Conservation (phyloP, 108 stramenopile genomes). For the Nitzschia sp. region DNA sequence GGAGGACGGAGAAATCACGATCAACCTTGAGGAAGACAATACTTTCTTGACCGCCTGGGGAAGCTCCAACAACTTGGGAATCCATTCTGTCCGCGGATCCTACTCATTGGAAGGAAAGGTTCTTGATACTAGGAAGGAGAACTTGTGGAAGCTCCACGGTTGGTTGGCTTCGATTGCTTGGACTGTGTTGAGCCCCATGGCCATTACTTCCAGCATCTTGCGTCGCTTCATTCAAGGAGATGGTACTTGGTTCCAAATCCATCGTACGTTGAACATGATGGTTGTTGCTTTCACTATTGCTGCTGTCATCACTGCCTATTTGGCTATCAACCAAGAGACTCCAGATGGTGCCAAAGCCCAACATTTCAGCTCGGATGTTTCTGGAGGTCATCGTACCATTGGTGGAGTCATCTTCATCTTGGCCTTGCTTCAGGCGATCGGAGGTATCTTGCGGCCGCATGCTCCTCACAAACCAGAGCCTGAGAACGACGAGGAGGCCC, state of each 20-base stretch:
- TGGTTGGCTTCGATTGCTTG: slow-evolving; percentile 56
- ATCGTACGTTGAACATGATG: slow-evolving; percentile 29
- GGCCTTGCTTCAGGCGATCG: slow-evolving; percentile 29
- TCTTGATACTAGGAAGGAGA: slow-evolving; percentile 19
- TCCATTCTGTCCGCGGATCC: slow-evolving; percentile 32
- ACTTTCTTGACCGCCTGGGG: slow-evolving; percentile 48
- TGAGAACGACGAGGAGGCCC: slow-evolving; percentile 4
- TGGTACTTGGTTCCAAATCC: slow-evolving; percentile 42
- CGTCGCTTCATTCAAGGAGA: slow-evolving; percentile 29
- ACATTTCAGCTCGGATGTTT: slow-evolving; percentile 27
- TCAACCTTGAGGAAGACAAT: slow-evolving; percentile 32
- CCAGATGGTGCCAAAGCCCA: slow-evolving; percentile 3
- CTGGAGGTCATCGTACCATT: slow-evolving; percentile 27
- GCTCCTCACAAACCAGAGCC: slow-evolving; percentile 10
- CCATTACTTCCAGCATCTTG: slow-evolving; percentile 50
- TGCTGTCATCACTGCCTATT: slow-evolving; percentile 37
- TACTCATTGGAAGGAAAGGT: slow-evolving; percentile 11
- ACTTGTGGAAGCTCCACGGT: slow-evolving; percentile 65
- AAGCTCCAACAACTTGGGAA: slow-evolving; percentile 32
- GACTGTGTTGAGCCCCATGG: slow-evolving; percentile 58
- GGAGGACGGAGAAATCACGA: slow-evolving; percentile 44
- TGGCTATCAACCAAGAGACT: slow-evolving; percentile 32
- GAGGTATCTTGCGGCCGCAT: slow-evolving; percentile 41
- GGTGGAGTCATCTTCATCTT: slow-evolving; percentile 46
- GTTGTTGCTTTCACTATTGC: slow-evolving; percentile 32